Base-by-base conservation (phyloP, 331 rosid genomes). In the Acacia pycnantha region DNA sequence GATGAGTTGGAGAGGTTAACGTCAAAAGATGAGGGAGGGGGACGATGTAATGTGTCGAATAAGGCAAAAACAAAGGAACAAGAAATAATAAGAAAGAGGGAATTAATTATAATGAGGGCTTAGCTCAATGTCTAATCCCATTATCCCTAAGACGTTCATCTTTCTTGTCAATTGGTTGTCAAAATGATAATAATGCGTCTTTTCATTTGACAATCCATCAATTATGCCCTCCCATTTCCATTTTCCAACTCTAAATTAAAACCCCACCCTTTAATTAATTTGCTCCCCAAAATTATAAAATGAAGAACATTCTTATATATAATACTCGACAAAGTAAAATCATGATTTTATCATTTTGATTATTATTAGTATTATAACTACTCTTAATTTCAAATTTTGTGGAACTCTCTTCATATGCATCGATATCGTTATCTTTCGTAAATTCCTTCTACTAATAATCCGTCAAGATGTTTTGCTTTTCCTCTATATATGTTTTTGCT, bases 101-200 rank as follows among this genome's bases (percentile, higher is more conserved):
- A 21, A n/a, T 65, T 86, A 76, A 56, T 71, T 83, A 5, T 53
- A 72, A 77, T 80, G 70, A 79, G 77, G 75, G 82, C 84, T 87
- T 79, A 87, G 83, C 82, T 66, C 61, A 56, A 84, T 76, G 80
- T 82, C 86, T 82, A 82, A 79, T 87, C 86, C 81, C 86, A 87
- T 84, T 84, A 87, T 84, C 84, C 80, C 72, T 71, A 56, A 75
- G 37, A 6, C 22, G 88, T 82, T 84, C 77, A 65, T 82, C 80
- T 87, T 79, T 87, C 88, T 62, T 84, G 83, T 87, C 90, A 87
- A 78, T 84, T 82, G 86, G 88, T 84, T 87, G 88, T 84, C 88
- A 86, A 79, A 43, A 83, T 24, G 79, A 83, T 81, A 51, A 83
- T 81, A 51, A 81, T 84, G 87, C 51, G 73, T 72, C 77, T 83